phyloP scores from a whole-genome alignment of 164 flowering plant genomes.

The Dillenia turbinata region DNA sequence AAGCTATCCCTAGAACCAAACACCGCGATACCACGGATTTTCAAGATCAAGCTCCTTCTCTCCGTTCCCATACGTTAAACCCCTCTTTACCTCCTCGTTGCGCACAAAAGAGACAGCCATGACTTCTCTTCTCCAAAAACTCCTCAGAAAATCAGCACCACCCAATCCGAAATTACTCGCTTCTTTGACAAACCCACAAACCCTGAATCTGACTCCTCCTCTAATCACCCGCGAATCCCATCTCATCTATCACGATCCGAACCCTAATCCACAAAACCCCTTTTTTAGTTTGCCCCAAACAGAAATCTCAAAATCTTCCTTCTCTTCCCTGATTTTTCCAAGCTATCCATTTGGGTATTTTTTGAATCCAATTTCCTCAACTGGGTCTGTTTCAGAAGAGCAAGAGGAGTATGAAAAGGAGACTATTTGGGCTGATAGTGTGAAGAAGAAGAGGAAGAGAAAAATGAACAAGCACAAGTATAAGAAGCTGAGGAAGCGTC shows the following conservation, averaged over 20 bases:
- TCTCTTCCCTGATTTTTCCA: conserved; percentile 21
- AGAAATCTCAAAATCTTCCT: conserved; percentile 1
- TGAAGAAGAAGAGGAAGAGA: conserved; percentile 74
- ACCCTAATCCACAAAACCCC: too few species aligned
- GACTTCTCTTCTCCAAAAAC: conserved; percentile 30
- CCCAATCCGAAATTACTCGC: conserved; percentile 13
- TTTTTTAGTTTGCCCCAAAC: not conserved
- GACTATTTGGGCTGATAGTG: conserved; percentile 58
- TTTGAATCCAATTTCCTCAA: conserved; percentile 20
- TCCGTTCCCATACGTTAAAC: not conserved
- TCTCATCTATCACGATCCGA: not conserved
- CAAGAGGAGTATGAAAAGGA: conserved; percentile 13
- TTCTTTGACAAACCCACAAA: not conserved
- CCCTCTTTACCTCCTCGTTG: too few species aligned
- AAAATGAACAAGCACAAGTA: conserved; percentile 78
- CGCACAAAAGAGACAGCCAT: conserved; percentile 1
- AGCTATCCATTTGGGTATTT: conserved; percentile 33
- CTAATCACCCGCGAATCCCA: not conserved
- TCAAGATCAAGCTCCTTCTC: not conserved
- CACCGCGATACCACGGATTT: too few species aligned
- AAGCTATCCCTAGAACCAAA: too few species aligned
- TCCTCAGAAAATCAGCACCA: conserved; percentile 22
- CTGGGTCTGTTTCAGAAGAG: conserved; percentile 19
- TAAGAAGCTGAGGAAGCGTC: conserved; percentile 51
- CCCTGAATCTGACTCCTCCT: too few species aligned